Evolutionary conservation across 805 yeast genomes (phyloP).

Genomic region (Ogataea pignaliae): DNA sequence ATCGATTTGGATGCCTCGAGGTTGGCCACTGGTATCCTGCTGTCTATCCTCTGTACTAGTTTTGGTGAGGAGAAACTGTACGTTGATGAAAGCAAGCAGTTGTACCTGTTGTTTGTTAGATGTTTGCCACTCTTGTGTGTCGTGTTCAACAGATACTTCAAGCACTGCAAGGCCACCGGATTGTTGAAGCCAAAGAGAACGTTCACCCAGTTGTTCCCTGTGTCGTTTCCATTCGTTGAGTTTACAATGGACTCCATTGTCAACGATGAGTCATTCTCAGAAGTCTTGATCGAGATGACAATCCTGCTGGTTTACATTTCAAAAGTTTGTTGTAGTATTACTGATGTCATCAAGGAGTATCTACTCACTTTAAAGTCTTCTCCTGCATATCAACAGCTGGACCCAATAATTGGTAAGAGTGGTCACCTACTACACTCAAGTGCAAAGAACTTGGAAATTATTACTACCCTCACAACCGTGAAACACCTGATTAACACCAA

Average conservation of each 20-base stretch:
- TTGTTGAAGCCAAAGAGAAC: conserved; percentile 51
- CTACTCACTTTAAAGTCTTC: conserved; percentile 2
- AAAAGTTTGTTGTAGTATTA: conserved; percentile 24
- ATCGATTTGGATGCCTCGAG: conserved; percentile 57
- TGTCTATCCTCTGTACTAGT: conserved; percentile 38
- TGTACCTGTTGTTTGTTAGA: conserved; percentile 45
- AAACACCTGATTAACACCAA: conserved; percentile 48
- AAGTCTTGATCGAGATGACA: conserved; percentile 64
- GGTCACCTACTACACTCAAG: conserved; percentile 6
- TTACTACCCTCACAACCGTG: conserved; percentile 35
- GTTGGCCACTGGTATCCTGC: conserved; percentile 55
- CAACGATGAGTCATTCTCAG: conserved; percentile 64
- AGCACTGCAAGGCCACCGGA: conserved; percentile 41
- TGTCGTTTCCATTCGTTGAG: conserved; percentile 57
- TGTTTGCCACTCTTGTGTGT: conserved; percentile 50
- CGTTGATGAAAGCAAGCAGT: conserved; percentile 29
- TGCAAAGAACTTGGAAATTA: conserved; percentile 6
- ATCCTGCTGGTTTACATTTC: conserved; percentile 55
- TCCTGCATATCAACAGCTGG: conserved; percentile 7
- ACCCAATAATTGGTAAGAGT: conserved; percentile 8
- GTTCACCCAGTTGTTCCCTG: conserved; percentile 68
- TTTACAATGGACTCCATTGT: conserved; percentile 70
- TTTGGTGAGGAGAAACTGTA: conserved; percentile 21
- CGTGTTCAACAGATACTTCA: conserved; percentile 49
- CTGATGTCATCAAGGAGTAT: conserved; percentile 5